Evolutionary conservation across 306 rosid species (phyloP).

Genomic region (Trichosanthes truncata): DNA sequence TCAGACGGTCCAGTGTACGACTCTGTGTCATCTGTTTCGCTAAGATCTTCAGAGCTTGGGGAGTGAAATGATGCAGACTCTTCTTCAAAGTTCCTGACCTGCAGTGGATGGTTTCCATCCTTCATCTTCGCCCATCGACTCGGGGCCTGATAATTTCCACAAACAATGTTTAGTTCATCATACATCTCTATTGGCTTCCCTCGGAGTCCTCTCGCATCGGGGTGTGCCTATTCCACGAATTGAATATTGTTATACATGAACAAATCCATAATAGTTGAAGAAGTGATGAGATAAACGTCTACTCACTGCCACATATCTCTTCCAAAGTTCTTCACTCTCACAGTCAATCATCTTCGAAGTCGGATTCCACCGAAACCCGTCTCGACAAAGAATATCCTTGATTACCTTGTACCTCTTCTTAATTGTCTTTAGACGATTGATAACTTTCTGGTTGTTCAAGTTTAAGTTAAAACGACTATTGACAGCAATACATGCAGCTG

Average conservation of each 20-base stretch:
- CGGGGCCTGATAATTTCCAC: conserved; percentile 75
- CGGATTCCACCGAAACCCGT: conserved; percentile 70
- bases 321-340: conserved; percentile 59
- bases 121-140: conserved; percentile 58
- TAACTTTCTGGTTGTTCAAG: conserved; percentile 72
- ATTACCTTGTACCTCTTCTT: conserved; percentile 71
- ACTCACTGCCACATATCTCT: conserved; percentile 56
- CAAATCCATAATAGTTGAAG: conserved; percentile 2
- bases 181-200: conserved; percentile 75
- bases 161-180: conserved; percentile 73
- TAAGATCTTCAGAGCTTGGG: conserved; percentile 45
- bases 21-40: conserved; percentile 64
- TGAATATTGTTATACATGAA: conserved; percentile 13
- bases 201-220: conserved; percentile 55
- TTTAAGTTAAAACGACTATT: conserved; percentile 54
- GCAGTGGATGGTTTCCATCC: conserved; percentile 32
- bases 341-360: conserved; percentile 50
- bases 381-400: conserved; percentile 56
- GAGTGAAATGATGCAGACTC: conserved; percentile 60
- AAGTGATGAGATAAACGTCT: neutral
- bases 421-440: conserved; percentile 72
- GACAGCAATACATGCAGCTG: conserved; percentile 69
- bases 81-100: conserved; percentile 40
- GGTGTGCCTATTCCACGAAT: conserved; percentile 46
- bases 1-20: conserved; percentile 49